Base-by-base conservation (phyloP, 1,139 yeast genomes). In the Debaryomycetaceae sp. region DNA sequence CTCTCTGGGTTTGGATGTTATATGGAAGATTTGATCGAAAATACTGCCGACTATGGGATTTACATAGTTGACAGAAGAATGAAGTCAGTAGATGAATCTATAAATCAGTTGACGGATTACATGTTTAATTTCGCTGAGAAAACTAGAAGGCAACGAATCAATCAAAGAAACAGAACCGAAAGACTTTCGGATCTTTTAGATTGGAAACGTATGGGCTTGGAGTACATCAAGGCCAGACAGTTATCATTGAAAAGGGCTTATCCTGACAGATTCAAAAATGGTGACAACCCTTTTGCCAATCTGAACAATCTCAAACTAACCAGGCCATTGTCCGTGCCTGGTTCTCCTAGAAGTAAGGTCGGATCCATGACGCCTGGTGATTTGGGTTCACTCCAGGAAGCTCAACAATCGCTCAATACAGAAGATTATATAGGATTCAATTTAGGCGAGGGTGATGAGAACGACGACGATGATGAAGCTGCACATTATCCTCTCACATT, bases 181-280 rank as follows among this genome's bases (percentile, higher is more conserved):
- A 78, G 99, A 56, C 78, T 93, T 51, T 83, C 95, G 45, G 99
- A 93, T 62, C 72, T 93, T 56, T 78, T 93, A 50, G 99, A 93
- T 70, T 93, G 99, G 99, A 88, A 87, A 69, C 80, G 98, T 59
- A 91, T 93, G 98, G 98, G 98, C 1, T 75, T 91, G 46, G 99
- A 93, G 67, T 93, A 93, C 66, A 83, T 88, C 60, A 93, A 93
- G 72, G 98, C 98, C 20, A 83, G 99, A 59, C 93, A 88, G 62
- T 77, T 93, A 58, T 88, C 96, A 1, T 76, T 93, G 60, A 87
- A 91, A 65, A 79, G 98, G 58, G 98, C 98, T 1, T 93, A 93
- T 62, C 97, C 98, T 35, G 89, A 86, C 55, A 79, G 86, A 58
- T 91, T 88, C 68, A 74, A 76, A 56, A 77, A 77, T 51, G 75